phyloP scores from a whole-genome alignment of 1,284 basidiomycete species.

The Bondarzewia mesenterica region DNA sequence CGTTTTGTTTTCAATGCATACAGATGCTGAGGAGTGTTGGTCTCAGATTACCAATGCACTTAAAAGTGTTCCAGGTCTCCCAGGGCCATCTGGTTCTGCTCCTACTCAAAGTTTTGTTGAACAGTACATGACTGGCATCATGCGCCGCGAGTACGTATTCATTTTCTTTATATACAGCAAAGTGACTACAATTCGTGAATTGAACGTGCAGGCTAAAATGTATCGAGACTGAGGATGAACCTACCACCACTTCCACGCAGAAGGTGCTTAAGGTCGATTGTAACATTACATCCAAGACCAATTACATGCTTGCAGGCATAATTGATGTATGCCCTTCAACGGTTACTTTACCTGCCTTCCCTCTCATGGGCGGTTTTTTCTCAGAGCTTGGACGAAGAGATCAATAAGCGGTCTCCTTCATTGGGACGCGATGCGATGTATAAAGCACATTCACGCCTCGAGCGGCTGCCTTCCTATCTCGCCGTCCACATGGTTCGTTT shows the following conservation, averaged over 20 bases:
- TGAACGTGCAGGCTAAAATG: slow-evolving; percentile 52
- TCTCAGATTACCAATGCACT: slow-evolving; percentile 77
- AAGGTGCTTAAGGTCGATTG: slow-evolving; percentile 87
- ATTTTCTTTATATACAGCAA: background rate
- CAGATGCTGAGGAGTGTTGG: slow-evolving; percentile 97
- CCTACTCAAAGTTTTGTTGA: slow-evolving; percentile 62
- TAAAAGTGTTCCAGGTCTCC: slow-evolving; percentile 49
- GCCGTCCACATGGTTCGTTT: slow-evolving; percentile 94
- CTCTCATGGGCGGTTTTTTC: background rate
- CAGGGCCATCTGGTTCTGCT: slow-evolving; percentile 22
- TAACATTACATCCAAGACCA: slow-evolving; percentile 82
- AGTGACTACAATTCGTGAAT: background rate
- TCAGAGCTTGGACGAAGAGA: slow-evolving; percentile 76
- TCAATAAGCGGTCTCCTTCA: slow-evolving; percentile 81
- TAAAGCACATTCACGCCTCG: slow-evolving; percentile 76
- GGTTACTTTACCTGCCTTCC: background rate
- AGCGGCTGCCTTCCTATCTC: slow-evolving; percentile 80
- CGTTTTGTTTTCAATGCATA: background rate
- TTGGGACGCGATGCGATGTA: slow-evolving; percentile 81
- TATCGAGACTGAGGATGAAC: slow-evolving; percentile 78
- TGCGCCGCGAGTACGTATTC: slow-evolving; percentile 69
- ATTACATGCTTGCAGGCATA: slow-evolving; percentile 87
- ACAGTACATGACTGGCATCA: slow-evolving; percentile 77
- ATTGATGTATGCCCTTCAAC: slow-evolving; percentile 51
- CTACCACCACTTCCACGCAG: slow-evolving; percentile 57